These are phyloP conservation scores for Fusarium sp. DNA, from an alignment of 2,329 filamentous ascomycete genomes.

Conservation along the genomic window DNA sequence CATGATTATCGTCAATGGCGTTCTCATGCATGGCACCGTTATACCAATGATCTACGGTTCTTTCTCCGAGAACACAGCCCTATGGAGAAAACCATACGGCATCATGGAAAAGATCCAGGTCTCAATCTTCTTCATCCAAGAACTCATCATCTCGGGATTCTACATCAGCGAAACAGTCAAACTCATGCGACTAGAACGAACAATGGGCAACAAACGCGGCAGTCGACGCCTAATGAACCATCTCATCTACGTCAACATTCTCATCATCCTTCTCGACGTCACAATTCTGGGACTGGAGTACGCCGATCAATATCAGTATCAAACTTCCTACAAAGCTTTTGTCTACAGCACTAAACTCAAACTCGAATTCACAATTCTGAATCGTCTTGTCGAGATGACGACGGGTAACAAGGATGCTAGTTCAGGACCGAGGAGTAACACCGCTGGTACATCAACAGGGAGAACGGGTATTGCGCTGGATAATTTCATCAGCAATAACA, in stretches of 20 bases:
- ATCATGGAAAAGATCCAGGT: conserved; percentile 67
- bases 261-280: conserved; percentile 60
- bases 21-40: conserved; percentile 64
- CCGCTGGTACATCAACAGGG: conserved; percentile 6
- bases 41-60: conserved; percentile 66
- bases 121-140: conserved; percentile 66
- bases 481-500: conserved; percentile 31
- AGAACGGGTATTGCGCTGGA: conserved; percentile 36
- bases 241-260: conserved; percentile 58
- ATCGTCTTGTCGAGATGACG: conserved; percentile 51
- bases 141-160: conserved; percentile 62
- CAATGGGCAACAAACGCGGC: conserved; percentile 37
- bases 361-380: conserved; percentile 55
- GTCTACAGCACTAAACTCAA: conserved; percentile 56
- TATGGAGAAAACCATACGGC: conserved; percentile 51
- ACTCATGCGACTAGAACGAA: conserved; percentile 58
- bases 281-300: conserved; percentile 54
- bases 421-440: conserved; percentile 40
- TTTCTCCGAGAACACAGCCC: conserved; percentile 48
- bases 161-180: conserved; percentile 65
- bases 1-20: conserved; percentile 67
- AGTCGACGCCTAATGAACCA: conserved; percentile 50
- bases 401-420: conserved; percentile 43
- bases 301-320: conserved; percentile 51
- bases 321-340: conserved; percentile 52